phyloP scores from a whole-genome alignment of 2,329 filamentous ascomycete species.

The Colletotrichum sp. region DNA sequence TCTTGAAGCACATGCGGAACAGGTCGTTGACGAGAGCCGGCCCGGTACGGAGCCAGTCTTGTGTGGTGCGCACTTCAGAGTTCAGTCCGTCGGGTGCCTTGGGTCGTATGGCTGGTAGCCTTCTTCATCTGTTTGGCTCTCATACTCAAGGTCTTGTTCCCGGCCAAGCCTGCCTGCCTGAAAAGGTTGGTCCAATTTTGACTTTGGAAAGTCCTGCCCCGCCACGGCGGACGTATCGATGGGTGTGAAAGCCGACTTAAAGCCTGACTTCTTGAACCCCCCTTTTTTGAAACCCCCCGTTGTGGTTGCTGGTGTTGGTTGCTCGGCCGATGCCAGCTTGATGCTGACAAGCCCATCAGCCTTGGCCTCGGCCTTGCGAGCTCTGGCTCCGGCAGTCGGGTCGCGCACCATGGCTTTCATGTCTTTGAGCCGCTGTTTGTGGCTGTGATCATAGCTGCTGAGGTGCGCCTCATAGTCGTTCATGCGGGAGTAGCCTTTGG shows the following conservation, averaged over 20 bases:
- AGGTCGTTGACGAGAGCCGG: not conserved
- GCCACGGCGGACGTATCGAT: slow-evolving; percentile 41
- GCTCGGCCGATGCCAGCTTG: slow-evolving; percentile 55
- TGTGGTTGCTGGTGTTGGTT: slow-evolving; percentile 28
- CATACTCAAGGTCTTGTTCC: slow-evolving; percentile 30
- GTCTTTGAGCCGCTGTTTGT: slow-evolving; percentile 87
- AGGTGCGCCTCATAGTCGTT: slow-evolving; percentile 97
- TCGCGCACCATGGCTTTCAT: slow-evolving; percentile 86
- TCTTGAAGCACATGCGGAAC: not conserved
- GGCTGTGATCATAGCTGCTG: slow-evolving; percentile 91
- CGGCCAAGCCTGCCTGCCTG: slow-evolving; percentile 26
- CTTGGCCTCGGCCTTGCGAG: slow-evolving; percentile 73
- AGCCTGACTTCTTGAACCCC: slow-evolving; percentile 82
- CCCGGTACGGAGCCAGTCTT: not conserved
- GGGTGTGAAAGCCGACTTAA: slow-evolving; percentile 76
- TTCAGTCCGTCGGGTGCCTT: slow-evolving; percentile 63
- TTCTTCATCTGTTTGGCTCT: slow-evolving; percentile 73
- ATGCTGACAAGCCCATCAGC: slow-evolving; percentile 73
- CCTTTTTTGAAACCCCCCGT: slow-evolving; percentile 66
- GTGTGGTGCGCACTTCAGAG: not conserved
- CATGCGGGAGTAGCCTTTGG: slow-evolving; percentile 93
- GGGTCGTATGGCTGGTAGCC: slow-evolving; percentile 74
- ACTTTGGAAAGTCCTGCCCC: slow-evolving; percentile 23
- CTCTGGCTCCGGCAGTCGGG: slow-evolving; percentile 67
- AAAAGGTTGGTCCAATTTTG: not conserved